A percentile compares a stretch with the other conserved stretches of the same genome.
These are phyloP conservation scores for Hamamelis virginiana DNA, from an alignment of 164 flowering plant species.

Conservation along the genomic window DNA sequence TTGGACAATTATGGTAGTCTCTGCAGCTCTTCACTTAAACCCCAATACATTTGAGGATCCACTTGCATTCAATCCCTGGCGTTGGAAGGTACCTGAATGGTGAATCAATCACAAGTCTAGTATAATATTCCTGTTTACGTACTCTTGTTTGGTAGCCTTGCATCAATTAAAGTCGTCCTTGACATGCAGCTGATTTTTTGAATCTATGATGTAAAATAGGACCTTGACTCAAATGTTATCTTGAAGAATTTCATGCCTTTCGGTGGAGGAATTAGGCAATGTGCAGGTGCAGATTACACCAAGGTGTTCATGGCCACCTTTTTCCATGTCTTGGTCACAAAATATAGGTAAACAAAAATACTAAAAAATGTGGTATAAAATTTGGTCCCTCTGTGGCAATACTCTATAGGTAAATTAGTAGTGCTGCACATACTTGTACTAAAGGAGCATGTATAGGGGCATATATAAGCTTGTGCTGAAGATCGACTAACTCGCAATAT, in stretches of 20 bases:
- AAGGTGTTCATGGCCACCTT: neutral
- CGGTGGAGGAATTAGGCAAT: slow-evolving; percentile 9
- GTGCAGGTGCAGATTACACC: neutral
- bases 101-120: too few relatives aligned
- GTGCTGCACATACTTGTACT: neutral
- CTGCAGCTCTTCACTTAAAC: slow-evolving; percentile 14
- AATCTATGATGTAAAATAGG: neutral
- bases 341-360: slow-evolving; percentile 2
- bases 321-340: slow-evolving; percentile 8
- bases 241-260: slow-evolving; percentile 11
- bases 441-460: neutral
- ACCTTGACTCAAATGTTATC: neutral
- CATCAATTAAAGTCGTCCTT: too few relatives aligned
- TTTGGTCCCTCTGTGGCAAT: neutral
- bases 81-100: slow-evolving; percentile 19
- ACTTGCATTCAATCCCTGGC: slow-evolving; percentile 12
- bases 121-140: too few relatives aligned
- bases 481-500: too few relatives aligned
- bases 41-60: slow-evolving; percentile 8
- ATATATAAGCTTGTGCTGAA: neutral
- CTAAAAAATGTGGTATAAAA: too few relatives aligned
- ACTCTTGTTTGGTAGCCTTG: too few relatives aligned
- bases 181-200: neutral
- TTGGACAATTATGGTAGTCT: slow-evolving; percentile 16
- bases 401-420: neutral